Conservation (phyloP, 148 eudicot species). For the Vaccinium myrtillus region DNA sequence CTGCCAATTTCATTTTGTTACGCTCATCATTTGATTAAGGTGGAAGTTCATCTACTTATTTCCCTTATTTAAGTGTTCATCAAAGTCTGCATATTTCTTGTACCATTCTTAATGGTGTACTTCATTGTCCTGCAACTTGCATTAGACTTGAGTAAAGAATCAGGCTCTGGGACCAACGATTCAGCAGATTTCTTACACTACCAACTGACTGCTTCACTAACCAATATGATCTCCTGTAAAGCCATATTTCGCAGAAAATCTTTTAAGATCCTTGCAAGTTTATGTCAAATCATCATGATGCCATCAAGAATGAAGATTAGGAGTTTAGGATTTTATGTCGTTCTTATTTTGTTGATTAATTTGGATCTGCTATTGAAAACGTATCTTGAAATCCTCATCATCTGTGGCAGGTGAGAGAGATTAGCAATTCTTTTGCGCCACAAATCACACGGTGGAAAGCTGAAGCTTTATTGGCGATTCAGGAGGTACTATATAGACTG, state of each 20-base stretch:
- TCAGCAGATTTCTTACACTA: too few relatives aligned
- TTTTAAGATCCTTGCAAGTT: neutral
- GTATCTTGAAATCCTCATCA: neutral
- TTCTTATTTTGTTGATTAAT: neutral
- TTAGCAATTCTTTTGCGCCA: conserved; percentile 33
- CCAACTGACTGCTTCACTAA: neutral
- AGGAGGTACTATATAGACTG: conserved; percentile 44
- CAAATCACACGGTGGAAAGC: conserved; percentile 61
- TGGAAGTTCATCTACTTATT: too few relatives aligned
- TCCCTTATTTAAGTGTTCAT: neutral
- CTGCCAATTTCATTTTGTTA: too few relatives aligned
- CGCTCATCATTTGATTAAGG: neutral
- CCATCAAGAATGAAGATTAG: neutral
- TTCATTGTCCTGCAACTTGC: neutral
- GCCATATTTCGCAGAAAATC: neutral
- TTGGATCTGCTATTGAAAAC: neutral
- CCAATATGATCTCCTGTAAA: neutral
- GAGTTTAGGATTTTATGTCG: neutral
- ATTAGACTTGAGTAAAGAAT: neutral
- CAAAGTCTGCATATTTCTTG: neutral
- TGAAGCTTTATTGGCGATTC: conserved; percentile 70
- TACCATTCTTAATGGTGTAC: neutral
- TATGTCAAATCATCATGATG: neutral
- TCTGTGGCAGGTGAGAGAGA: conserved; percentile 55
- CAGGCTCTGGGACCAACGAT: too few relatives aligned